Base-by-base conservation (phyloP, 1,284 basidiomycete species). In the Schizophyllum commune region DNA sequence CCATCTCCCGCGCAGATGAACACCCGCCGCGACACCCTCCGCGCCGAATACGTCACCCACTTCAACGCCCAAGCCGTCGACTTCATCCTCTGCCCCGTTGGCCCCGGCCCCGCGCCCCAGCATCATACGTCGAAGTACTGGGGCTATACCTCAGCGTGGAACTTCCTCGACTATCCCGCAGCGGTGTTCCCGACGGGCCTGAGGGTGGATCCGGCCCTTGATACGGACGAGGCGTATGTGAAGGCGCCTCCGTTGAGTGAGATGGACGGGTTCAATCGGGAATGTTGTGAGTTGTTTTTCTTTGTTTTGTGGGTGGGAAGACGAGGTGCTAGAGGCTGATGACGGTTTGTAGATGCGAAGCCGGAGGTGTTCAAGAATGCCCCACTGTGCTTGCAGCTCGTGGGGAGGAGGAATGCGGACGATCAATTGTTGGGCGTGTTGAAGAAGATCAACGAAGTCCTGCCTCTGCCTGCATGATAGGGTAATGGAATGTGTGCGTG, bases 41-140 rank as follows among this genome's bases (percentile, higher is more conserved):
- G 70, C 1, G 60, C 65, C 15, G 65, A 63, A 32, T 74, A 74
- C 55, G 65, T 68, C 7, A 64, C 68, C 7, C 63, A 73, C 20
- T 75, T 68, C 67, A 65, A 64, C 22, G 61, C 61, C 6, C 67
- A 70, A 59, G 62, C 65, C 5, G 58, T 74, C 19, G 73, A 75
- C n/a, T 68, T 73, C 13, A 52, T 74, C 34, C 55, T 74, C n/a
- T 71, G 64, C 51, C 71, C 72, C n/a, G 65, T 67, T 0, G 71
- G 62, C 27, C 62, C 66, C 7, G 68, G 65, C 0, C 68, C 68
- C 15, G 72, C 73, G 1, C 63, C 65, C 13, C 65, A 60, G 3
- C 67, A 72, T 11, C 70, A 68, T 33, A 73, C 73, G 0, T 63
- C 68, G 11, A 69, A 64, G 52, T 74, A 75, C 52, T 74, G 72